These are phyloP conservation scores for Linnemannia elongata DNA, from an alignment of 192 early-diverging fungal species.

Conservation along the genomic window DNA sequence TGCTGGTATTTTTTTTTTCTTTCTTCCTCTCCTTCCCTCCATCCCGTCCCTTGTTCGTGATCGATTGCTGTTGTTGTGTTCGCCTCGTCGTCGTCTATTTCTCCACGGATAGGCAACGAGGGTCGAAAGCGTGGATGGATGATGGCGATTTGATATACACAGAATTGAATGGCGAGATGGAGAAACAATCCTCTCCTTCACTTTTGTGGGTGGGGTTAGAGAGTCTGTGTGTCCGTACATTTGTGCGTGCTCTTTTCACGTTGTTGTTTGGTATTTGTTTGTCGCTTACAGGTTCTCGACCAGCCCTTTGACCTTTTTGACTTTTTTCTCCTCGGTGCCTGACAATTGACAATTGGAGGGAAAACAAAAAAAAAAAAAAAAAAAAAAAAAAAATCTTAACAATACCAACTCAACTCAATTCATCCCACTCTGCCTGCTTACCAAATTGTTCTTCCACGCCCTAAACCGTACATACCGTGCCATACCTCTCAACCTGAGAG, in stretches of 20 bases:
- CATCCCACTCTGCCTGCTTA: slow-evolving; percentile 6
- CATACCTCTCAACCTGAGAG: background rate
- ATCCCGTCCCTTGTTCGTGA: background rate
- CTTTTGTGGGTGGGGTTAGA: background rate
- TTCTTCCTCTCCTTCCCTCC: slow-evolving; percentile 11
- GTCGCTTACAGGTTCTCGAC: background rate
- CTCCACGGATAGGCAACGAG: slow-evolving; percentile 19
- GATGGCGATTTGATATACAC: no score
- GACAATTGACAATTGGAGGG: background rate
- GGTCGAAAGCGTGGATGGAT: background rate
- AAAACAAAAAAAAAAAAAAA: no score
- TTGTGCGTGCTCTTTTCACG: slow-evolving; percentile 10
- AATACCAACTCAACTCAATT: background rate
- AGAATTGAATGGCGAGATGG: background rate
- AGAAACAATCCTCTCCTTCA: background rate
- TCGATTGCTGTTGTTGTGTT: background rate
- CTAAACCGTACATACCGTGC: background rate
- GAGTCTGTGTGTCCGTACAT: background rate
- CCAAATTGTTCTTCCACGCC: slow-evolving; percentile 6
- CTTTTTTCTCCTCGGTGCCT: background rate
- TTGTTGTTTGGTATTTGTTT: background rate
- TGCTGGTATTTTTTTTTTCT: slow-evolving; percentile 21
- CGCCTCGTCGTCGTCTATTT: background rate
- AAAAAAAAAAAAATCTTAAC: background rate
- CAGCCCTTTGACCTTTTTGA: background rate